phyloP scores from a whole-genome alignment of 2,329 filamentous ascomycete genomes.

The Cercospora brassicicola region DNA sequence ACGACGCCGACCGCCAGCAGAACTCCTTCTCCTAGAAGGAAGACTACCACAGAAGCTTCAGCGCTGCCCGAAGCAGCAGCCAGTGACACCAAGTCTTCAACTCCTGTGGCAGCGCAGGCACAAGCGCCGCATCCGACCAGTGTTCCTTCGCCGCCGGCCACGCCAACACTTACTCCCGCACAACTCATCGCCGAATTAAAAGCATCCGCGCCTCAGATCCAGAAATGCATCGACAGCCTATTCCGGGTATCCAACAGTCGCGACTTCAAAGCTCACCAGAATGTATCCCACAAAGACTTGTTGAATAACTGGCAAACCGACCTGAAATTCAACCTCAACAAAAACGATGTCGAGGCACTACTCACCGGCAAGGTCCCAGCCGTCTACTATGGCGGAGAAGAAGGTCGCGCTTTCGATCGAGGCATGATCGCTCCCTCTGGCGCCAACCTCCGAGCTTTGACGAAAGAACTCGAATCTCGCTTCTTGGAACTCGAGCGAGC shows the following conservation, averaged over 20 bases:
- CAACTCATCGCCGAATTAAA: constrained; percentile 38
- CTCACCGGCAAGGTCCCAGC: constrained; percentile 58
- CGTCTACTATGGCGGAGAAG: constrained; percentile 46
- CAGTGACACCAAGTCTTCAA: constrained; percentile 22
- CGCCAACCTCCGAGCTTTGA: constrained; percentile 72
- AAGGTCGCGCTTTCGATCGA: constrained; percentile 50
- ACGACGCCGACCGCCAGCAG: constrained; percentile 35
- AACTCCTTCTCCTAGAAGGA: constrained; percentile 30
- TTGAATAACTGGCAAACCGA: constrained; percentile 35
- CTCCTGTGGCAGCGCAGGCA: constrained; percentile 23
- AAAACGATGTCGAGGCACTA: constrained; percentile 47
- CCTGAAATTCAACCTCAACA: constrained; percentile 38
- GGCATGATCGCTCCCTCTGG: constrained; percentile 75
- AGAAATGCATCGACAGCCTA: constrained; percentile 38
- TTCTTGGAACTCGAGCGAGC: constrained; percentile 68
- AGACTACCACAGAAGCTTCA: constrained; percentile 10
- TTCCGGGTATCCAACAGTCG: constrained; percentile 36
- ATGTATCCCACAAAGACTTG: constrained; percentile 34
- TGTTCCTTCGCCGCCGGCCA: constrained; percentile 37
- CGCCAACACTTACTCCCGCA: constrained; percentile 37
- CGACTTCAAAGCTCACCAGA: constrained; percentile 35
- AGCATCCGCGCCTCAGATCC: constrained; percentile 34
- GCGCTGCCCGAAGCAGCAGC: constrained; percentile 10
- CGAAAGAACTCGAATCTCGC: constrained; percentile 65
- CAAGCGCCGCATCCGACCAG: constrained; percentile 30